phyloP scores from a whole-genome alignment of 805 yeast genomes.

The Ogataea chonburiensis region DNA sequence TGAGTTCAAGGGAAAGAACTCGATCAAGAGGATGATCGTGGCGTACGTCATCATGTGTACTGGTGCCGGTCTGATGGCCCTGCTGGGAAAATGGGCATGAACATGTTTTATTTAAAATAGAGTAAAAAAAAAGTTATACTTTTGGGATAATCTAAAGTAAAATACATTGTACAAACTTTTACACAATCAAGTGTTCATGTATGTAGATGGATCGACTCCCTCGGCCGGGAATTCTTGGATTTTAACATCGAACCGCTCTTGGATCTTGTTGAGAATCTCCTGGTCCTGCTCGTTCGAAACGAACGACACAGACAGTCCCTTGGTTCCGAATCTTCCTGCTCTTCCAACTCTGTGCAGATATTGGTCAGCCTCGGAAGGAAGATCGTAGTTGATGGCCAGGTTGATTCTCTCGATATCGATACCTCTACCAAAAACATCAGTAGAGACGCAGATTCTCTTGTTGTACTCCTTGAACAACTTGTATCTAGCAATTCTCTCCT shows the following conservation, averaged over 20 bases:
- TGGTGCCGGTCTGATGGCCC: constrained; percentile 79
- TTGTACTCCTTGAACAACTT: constrained; percentile 96
- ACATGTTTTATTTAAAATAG: neutral
- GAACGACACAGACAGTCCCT: constrained; percentile 93
- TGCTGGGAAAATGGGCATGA: constrained; percentile 73
- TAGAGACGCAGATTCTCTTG: constrained; percentile 97
- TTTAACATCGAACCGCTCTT: constrained; percentile 96
- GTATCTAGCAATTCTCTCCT: constrained; percentile 96
- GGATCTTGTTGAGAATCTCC: constrained; percentile 86
- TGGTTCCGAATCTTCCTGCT: constrained; percentile 99
- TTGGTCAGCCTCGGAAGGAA: constrained; percentile 96
- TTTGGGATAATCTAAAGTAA: constrained; percentile 4
- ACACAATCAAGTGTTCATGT: constrained; percentile 78
- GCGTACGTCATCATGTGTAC: constrained; percentile 55
- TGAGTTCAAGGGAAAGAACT: constrained; percentile 60
- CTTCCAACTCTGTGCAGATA: constrained; percentile 99
- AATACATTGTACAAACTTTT: constrained; percentile 12
- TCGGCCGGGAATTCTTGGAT: constrained; percentile 94
- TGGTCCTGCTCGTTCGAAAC: constrained; percentile 85
- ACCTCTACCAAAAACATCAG: constrained; percentile 99
- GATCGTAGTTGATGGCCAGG: constrained; percentile 95
- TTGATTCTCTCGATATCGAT: constrained; percentile 98
- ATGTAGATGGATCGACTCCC: constrained; percentile 96
- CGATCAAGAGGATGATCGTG: constrained; percentile 47
- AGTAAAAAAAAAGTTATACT: constrained; percentile 2